These are phyloP conservation scores for Globisporangium uncinulatum DNA, from an alignment of 352 stramenopile species.

Conservation along the genomic window DNA sequence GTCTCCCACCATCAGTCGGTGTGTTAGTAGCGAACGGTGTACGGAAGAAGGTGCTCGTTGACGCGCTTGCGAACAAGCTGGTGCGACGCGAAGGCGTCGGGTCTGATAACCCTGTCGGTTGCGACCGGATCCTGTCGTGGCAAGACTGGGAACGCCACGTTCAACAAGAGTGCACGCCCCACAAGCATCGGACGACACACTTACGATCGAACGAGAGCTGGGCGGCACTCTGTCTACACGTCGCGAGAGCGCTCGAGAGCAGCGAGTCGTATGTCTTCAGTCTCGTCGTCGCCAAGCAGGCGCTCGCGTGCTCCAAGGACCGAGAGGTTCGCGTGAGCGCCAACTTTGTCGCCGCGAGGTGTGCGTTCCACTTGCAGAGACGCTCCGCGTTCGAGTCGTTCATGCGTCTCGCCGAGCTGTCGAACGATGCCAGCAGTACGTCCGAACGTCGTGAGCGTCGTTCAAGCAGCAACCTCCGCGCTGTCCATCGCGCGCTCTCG, in stretches of 20 bases:
- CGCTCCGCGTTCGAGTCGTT: conserved; percentile 14
- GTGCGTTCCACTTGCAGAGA: conserved; percentile 17
- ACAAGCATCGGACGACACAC: background rate
- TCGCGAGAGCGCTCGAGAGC: conserved; percentile 29
- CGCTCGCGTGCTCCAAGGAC: conserved; percentile 21
- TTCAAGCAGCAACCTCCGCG: conserved; percentile 19
- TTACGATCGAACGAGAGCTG: conserved; percentile 28
- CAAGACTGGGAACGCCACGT: conserved; percentile 24
- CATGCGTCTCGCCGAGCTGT: conserved; percentile 22
- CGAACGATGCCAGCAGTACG: conserved; percentile 5
- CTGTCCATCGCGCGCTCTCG: conserved; percentile 32
- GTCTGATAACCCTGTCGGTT: background rate
- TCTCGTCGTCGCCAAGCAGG: conserved; percentile 18
- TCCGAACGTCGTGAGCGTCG: no score
- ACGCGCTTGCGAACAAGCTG: conserved; percentile 16
- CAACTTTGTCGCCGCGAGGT: conserved; percentile 25
- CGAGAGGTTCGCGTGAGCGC: conserved; percentile 16
- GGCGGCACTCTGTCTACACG: conserved; percentile 30
- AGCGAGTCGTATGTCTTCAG: conserved; percentile 33
- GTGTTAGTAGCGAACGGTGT: conserved; percentile 29
- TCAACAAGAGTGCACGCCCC: conserved; percentile 6
- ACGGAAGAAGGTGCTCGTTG: conserved; percentile 16
- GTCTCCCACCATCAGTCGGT: conserved; percentile 32
- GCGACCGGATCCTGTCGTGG: conserved; percentile 18
- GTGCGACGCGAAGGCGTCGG: conserved; percentile 6